These are phyloP conservation scores for Kodamaea plutei DNA, from an alignment of 1,139 yeast genomes.

Conservation along the genomic window DNA sequence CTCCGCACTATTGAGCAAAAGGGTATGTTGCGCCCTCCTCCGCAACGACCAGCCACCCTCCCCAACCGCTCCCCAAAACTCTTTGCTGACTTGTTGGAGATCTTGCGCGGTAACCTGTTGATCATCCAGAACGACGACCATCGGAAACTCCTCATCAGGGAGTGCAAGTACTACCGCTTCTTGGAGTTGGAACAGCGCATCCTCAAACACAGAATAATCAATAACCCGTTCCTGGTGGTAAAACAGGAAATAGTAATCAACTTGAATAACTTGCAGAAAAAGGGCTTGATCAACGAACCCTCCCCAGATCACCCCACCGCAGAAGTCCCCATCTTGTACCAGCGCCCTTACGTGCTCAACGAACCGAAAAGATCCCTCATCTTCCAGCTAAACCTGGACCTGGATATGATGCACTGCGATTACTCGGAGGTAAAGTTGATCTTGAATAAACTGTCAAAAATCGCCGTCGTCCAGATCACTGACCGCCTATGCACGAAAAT, in stretches of 20 bases:
- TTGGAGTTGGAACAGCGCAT: conserved; percentile 69
- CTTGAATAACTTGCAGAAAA: conserved; percentile 42
- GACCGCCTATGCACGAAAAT: conserved; percentile 23
- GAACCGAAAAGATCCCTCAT: conserved; percentile 46
- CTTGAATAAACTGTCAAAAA: conserved; percentile 24
- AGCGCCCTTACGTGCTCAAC: conserved; percentile 51
- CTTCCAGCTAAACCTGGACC: conserved; percentile 46
- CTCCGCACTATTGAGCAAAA: conserved; percentile 32
- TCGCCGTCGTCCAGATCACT: conserved; percentile 26
- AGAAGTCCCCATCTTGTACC: conserved; percentile 36
- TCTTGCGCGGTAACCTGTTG: conserved; percentile 52
- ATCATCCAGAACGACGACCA: conserved; percentile 51
- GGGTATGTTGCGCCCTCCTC: conserved; percentile 69
- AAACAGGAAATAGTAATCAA: conserved; percentile 55
- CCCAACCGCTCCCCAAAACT: conserved; percentile 52
- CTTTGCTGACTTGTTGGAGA: conserved; percentile 56
- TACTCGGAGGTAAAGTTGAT: conserved; percentile 27
- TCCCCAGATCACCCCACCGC: conserved; percentile 14
- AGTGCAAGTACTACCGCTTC: conserved; percentile 76
- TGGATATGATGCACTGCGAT: conserved; percentile 12
- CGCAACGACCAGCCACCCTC: conserved; percentile 55
- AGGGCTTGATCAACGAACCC: conserved; percentile 32
- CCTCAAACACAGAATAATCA: conserved; percentile 46
- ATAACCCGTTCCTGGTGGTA: conserved; percentile 45
- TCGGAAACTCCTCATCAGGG: conserved; percentile 53